phyloP scores from a whole-genome alignment of 306 rosid species.

The Comarum palustre region DNA sequence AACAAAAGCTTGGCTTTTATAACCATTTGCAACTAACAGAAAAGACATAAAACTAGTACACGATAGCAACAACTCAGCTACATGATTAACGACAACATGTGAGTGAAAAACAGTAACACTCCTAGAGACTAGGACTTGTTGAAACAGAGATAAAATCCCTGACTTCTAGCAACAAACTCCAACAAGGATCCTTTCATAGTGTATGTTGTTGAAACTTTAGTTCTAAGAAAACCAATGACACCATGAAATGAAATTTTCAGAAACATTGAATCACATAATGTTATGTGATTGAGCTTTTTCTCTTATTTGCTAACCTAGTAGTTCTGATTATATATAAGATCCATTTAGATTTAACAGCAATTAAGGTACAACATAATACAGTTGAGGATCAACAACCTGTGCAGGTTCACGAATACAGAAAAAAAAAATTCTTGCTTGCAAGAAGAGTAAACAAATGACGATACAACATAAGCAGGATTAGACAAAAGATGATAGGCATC shows the following conservation, averaged over 20 bases:
- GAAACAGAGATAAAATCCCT: no score
- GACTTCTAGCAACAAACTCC: no score
- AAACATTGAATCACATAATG: not conserved
- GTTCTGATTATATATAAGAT: not conserved
- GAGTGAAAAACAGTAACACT: no score
- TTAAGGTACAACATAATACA: not conserved
- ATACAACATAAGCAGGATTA: constrained; percentile 22
- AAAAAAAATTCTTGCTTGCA: constrained; percentile 19
- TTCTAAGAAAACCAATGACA: no score
- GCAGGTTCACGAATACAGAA: not conserved
- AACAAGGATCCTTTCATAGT: no score
- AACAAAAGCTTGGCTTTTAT: no score
- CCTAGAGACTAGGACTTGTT: no score
- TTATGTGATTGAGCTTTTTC: constrained; percentile 12
- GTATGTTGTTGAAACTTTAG: no score
- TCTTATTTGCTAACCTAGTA: constrained; percentile 25
- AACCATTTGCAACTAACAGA: no score
- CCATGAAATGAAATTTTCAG: not conserved
- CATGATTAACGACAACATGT: no score
- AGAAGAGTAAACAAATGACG: constrained; percentile 11
- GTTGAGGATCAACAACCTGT: not conserved
- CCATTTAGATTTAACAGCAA: not conserved
- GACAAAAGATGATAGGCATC: constrained; percentile 18
- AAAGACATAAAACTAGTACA: no score
- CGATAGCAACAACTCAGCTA: no score